Percentiles rank a stretch among this genome's conserved stretches.
phyloP scores from a whole-genome alignment of 2,329 filamentous ascomycete species.

The Colletotrichum scovillei region DNA sequence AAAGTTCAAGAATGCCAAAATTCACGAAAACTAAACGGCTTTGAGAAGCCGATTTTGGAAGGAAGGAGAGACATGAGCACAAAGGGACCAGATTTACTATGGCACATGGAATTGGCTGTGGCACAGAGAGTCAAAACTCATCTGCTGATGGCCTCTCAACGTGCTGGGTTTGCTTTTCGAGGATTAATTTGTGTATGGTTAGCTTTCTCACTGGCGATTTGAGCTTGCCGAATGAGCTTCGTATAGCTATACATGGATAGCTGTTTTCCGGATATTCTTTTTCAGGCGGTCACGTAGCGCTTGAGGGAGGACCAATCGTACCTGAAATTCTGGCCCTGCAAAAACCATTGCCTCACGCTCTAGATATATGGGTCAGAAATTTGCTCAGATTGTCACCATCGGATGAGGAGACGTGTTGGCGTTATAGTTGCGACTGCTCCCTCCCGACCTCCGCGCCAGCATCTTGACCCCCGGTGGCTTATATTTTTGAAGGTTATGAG shows the following conservation, averaged over 20 bases:
- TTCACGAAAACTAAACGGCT: conserved; percentile 44
- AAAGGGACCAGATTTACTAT: neutral
- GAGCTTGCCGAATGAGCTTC: neutral
- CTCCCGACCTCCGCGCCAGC: too few species aligned
- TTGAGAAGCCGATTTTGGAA: neutral
- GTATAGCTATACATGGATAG: neutral
- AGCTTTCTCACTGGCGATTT: neutral
- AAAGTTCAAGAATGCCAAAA: conserved; percentile 55
- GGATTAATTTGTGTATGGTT: neutral
- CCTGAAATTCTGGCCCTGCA: neutral
- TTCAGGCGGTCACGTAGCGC: neutral
- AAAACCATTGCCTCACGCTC: too few species aligned
- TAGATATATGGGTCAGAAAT: too few species aligned
- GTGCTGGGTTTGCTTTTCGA: neutral
- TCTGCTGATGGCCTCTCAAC: neutral
- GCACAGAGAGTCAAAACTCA: neutral
- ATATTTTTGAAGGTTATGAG: too few species aligned
- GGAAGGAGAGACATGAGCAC: neutral
- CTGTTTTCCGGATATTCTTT: neutral
- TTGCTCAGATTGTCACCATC: too few species aligned
- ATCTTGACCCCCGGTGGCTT: too few species aligned
- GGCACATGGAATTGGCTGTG: neutral
- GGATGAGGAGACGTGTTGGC: too few species aligned
- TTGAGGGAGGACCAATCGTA: neutral
- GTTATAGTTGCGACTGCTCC: too few species aligned